Evolutionary conservation across 1,284 basidiomycete genomes (phyloP).

Genomic region (Coniferiporia weirii): DNA sequence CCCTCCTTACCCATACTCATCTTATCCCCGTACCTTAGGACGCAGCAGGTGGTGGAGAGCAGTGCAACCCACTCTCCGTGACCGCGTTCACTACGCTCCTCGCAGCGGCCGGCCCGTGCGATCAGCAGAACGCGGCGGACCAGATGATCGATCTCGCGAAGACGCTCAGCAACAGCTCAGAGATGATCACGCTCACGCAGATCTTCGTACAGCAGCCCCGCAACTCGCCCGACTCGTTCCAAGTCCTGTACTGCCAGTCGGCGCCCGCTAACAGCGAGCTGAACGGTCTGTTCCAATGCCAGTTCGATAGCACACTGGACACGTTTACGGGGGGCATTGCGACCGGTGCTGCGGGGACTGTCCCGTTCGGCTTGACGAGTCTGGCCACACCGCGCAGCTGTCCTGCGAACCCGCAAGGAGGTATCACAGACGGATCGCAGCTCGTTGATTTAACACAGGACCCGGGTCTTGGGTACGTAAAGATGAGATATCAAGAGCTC

Average conservation of each 20-base stretch:
- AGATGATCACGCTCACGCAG: slow-evolving; percentile 55
- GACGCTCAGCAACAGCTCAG: slow-evolving; percentile 43
- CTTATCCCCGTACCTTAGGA: background rate
- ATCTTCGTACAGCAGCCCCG: slow-evolving; percentile 56
- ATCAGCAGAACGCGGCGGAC: slow-evolving; percentile 59
- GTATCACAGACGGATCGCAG: slow-evolving; percentile 28
- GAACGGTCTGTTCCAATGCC: slow-evolving; percentile 51
- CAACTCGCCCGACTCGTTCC: slow-evolving; percentile 42
- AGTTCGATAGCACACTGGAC: slow-evolving; percentile 44
- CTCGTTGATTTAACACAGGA: slow-evolving; percentile 20
- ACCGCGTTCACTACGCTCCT: slow-evolving; percentile 38
- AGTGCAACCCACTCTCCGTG: slow-evolving; percentile 52
- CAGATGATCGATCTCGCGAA: slow-evolving; percentile 57
- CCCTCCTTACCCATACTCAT: background rate
- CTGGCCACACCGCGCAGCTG: slow-evolving; percentile 45
- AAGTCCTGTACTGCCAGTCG: slow-evolving; percentile 46
- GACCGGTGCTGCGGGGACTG: slow-evolving; percentile 37
- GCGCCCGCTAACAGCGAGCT: slow-evolving; percentile 46
- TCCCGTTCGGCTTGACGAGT: slow-evolving; percentile 39
- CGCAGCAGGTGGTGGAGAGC: slow-evolving; percentile 45
- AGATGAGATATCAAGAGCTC: no score
- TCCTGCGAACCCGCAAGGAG: slow-evolving; percentile 38
- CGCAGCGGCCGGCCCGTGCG: slow-evolving; percentile 45
- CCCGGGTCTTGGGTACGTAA: slow-evolving; percentile 20
- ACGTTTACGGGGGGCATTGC: slow-evolving; percentile 38